A percentile compares a stretch with the other conserved stretches of the same genome.
phyloP scores from a whole-genome alignment of 163 green algal genomes.

The Scenedesmus sp. region DNA sequence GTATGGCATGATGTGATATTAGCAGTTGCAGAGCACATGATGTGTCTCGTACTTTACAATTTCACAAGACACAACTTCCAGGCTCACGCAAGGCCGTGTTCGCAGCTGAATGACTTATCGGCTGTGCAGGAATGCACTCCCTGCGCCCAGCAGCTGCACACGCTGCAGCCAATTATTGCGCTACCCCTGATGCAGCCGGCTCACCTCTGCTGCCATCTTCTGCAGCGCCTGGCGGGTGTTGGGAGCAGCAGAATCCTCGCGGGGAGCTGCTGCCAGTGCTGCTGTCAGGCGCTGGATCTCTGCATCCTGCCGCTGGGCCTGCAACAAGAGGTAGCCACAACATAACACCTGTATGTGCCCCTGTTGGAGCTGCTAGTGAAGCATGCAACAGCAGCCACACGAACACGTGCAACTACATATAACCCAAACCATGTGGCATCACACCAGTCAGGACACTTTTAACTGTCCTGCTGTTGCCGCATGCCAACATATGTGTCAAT shows the following conservation, averaged over 20 bases:
- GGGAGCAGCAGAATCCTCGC: constrained; percentile 44
- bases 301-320: constrained; percentile 35
- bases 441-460: not conserved
- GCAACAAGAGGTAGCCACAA: not conserved
- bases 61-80: not conserved
- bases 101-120: too few relatives aligned
- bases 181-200: not conserved
- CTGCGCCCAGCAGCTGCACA: too few relatives aligned
- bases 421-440: not conserved
- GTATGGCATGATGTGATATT: not conserved
- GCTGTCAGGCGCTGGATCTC: constrained; percentile 39
- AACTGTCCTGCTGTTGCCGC: not conserved
- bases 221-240: constrained; percentile 42
- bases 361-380: too few relatives aligned
- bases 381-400: not conserved
- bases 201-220: constrained; percentile 54
- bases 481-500: not conserved
- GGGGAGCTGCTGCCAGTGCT: constrained; percentile 34
- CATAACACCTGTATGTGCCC: not conserved
- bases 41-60: too few relatives aligned
- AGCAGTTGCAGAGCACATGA: too few relatives aligned
- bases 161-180: too few relatives aligned
- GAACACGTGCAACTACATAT: not conserved
- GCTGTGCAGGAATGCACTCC: too few relatives aligned
- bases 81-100: not conserved